Evolutionary conservation across 2,329 filamentous ascomycete species (phyloP).

Genomic region (Didymella pomorum): DNA sequence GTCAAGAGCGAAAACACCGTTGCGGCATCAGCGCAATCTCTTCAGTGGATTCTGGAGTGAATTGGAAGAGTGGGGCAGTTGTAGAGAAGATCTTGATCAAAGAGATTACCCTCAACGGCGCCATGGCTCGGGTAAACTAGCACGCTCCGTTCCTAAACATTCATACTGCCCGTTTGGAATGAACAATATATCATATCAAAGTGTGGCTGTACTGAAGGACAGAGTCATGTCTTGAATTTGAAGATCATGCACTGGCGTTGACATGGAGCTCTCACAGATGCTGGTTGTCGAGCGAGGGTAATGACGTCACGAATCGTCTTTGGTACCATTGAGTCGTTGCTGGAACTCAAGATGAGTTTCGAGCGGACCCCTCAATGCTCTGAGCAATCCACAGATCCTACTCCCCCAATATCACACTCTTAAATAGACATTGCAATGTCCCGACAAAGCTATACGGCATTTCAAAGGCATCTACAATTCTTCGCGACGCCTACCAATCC

Average conservation of each 20-base stretch:
- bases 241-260: background rate
- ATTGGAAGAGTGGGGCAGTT: background rate
- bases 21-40: background rate
- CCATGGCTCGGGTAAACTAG: conserved; percentile 7
- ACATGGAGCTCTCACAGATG: background rate
- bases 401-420: too few species aligned
- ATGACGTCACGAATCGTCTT: background rate
- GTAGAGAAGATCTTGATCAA: conserved; percentile 1
- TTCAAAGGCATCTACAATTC: conserved; percentile 34
- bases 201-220: background rate
- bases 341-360: background rate
- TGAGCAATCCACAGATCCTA: too few species aligned
- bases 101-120: background rate
- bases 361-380: background rate
- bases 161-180: background rate
- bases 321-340: background rate
- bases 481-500: conserved; percentile 33
- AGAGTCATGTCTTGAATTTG: background rate
- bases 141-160: conserved; percentile 1
- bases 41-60: background rate
- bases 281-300: background rate
- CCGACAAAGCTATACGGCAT: conserved; percentile 27
- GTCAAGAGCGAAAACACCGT: background rate
- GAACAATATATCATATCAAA: background rate
- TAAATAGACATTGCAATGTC: conserved; percentile 18